Percentiles rank a stretch among this genome's conserved stretches.
These are phyloP conservation scores for Cadophora sp. DNA, from an alignment of 2,329 filamentous ascomycete genomes.

Conservation along the genomic window DNA sequence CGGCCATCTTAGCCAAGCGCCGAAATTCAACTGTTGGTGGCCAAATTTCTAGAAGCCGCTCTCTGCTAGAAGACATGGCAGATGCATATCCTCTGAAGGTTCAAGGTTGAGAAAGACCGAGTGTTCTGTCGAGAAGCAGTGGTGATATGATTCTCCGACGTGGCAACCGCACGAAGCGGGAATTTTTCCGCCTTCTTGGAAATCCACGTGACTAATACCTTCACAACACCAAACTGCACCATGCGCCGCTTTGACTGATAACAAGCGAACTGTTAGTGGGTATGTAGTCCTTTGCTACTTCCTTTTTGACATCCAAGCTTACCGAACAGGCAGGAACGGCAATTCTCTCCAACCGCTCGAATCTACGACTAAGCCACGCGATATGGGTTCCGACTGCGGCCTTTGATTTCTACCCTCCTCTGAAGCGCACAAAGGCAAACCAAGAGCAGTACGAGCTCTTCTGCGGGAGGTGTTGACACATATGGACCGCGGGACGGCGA, in stretches of 20 bases:
- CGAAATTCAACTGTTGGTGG: conserved; percentile 3
- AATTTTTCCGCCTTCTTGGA: background rate
- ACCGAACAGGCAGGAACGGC: conserved; percentile 3
- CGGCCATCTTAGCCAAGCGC: conserved; percentile 1
- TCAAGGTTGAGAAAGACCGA: background rate
- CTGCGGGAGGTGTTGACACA: conserved; percentile 19
- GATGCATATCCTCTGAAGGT: background rate
- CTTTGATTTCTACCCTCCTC: conserved; percentile 22
- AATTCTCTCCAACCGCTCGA: conserved; percentile 15
- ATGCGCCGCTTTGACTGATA: background rate
- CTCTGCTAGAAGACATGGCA: background rate
- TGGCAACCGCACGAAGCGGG: conserved; percentile 1
- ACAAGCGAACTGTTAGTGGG: background rate
- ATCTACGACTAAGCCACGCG: conserved; percentile 18
- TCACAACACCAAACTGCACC: background rate
- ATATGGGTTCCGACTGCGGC: conserved; percentile 23
- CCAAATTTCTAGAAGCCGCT: conserved; percentile 1
- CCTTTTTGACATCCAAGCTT: conserved; percentile 12
- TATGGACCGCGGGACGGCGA: conserved; percentile 17
- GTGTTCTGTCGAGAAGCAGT: background rate
- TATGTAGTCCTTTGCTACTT: conserved; percentile 18
- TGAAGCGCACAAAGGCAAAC: background rate
- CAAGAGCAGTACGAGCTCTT: conserved; percentile 22
- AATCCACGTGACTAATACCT: conserved; percentile 1
- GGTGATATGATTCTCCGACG: background rate